Conservation (phyloP, 306 rosid species). For the Castanea sativa region DNA sequence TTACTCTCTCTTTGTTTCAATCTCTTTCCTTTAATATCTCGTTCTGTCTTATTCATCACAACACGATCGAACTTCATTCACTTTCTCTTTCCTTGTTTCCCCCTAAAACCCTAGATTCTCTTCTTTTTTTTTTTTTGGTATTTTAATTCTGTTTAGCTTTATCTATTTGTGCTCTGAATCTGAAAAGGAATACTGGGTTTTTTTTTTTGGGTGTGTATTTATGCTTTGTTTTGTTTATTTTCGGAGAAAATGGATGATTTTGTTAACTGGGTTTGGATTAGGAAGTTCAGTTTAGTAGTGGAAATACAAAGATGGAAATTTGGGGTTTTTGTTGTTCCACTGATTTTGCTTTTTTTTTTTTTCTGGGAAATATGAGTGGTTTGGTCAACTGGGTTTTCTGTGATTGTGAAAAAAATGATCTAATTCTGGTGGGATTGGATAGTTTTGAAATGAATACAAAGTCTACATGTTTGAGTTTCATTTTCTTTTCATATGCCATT, state of each 20-base stretch:
- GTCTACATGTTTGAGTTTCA: not conserved
- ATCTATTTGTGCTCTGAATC: not conserved
- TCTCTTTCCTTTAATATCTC: not conserved
- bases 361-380: not conserved
- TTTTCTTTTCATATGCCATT: not conserved
- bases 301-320: not conserved
- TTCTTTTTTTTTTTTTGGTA: not conserved
- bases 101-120: conserved; percentile 53
- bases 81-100: conserved; percentile 5
- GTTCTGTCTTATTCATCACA: conserved; percentile 4
- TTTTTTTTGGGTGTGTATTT: not conserved
- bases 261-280: not conserved
- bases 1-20: not conserved
- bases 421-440: not conserved
- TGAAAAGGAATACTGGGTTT: conserved; percentile 18
- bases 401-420: not conserved
- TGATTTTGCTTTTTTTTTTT: not conserved
- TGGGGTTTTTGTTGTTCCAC: conserved; percentile 6
- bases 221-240: not conserved
- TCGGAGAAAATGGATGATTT: not conserved
- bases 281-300: not conserved
- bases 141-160: not conserved
- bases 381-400: not conserved
- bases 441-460: not conserved
- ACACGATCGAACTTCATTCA: conserved; percentile 29